Conservation (phyloP, 1,139 yeast genomes). For the Hyphopichia buzzinii region DNA sequence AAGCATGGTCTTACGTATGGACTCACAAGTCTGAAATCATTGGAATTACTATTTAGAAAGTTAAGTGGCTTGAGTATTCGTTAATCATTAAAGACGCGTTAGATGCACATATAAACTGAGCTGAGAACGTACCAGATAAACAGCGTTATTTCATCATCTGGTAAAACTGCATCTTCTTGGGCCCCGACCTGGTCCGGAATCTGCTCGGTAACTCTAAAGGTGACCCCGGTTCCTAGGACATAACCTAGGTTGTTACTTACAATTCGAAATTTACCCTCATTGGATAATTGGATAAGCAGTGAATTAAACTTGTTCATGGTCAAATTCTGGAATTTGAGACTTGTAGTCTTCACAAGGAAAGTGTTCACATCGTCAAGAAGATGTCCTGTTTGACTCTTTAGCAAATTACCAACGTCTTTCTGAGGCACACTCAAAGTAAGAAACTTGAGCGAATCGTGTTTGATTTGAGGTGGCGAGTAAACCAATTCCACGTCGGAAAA, state of each 20-base stretch:
- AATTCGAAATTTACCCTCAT: constrained; percentile 20
- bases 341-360: constrained; percentile 1
- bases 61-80: constrained; percentile 1
- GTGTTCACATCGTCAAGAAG: not conserved
- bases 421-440: not conserved
- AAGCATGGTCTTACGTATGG: too few relatives aligned
- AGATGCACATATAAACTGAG: not conserved
- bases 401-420: not conserved
- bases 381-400: constrained; percentile 11
- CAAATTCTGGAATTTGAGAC: constrained; percentile 20
- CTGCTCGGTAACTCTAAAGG: not conserved
- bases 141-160: constrained; percentile 8
- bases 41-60: too few relatives aligned
- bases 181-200: not conserved
- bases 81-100: not conserved
- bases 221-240: constrained; percentile 5
- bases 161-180: constrained; percentile 6
- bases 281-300: constrained; percentile 17
- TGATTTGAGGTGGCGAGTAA: constrained; percentile 5
- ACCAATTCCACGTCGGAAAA: constrained; percentile 15
- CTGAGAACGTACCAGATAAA: not conserved
- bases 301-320: constrained; percentile 19
- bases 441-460: not conserved
- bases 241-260: constrained; percentile 14
- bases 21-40: too few relatives aligned